Percentiles rank a stretch among this genome's conserved stretches.
Evolutionary conservation across 805 yeast species (phyloP).

Genomic region (Wickerhamiella sorbophila): DNA sequence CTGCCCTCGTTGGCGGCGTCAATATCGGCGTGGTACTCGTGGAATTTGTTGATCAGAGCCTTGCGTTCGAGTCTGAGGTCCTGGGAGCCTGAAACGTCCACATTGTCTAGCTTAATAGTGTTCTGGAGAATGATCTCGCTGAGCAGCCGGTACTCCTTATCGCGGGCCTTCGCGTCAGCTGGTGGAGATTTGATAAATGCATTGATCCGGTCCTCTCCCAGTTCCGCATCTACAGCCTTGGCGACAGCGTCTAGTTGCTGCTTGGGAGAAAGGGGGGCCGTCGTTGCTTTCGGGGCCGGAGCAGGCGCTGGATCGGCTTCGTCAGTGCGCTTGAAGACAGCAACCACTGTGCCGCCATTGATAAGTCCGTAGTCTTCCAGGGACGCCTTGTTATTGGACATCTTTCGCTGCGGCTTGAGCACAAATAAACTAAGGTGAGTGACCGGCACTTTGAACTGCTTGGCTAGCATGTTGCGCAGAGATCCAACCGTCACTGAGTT

Average conservation of each 20-base stretch:
- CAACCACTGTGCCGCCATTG: constrained; percentile 17
- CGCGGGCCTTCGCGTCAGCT: constrained; percentile 14
- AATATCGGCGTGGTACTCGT: constrained; percentile 20
- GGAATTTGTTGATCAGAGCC: constrained; percentile 23
- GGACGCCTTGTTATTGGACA: constrained; percentile 10
- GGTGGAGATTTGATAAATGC: constrained; percentile 16
- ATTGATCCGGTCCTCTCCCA: constrained; percentile 16
- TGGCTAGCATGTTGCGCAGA: constrained; percentile 42
- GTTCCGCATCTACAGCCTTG: constrained; percentile 17
- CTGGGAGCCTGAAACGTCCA: constrained; percentile 22
- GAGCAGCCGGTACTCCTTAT: constrained; percentile 23
- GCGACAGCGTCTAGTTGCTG: constrained; percentile 20
- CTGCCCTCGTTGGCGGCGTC: constrained; percentile 17
- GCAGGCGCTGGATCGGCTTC: constrained; percentile 6
- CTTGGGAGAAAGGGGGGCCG: constrained; percentile 13
- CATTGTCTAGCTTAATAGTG: constrained; percentile 24
- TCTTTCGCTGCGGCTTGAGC: constrained; percentile 12
- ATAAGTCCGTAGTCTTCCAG: constrained; percentile 14
- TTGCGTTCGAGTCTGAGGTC: constrained; percentile 23
- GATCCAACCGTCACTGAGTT: constrained; percentile 48
- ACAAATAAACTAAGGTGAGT: constrained; percentile 10
- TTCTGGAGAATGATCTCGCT: constrained; percentile 24
- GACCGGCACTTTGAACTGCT: constrained; percentile 36
- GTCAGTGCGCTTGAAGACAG: constrained; percentile 8
- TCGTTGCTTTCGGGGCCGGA: constrained; percentile 8